A percentile compares a stretch with the other conserved stretches of the same genome.
Evolutionary conservation across 208 protist genomes (phyloP).

Genomic region (Strigomonas galati): DNA sequence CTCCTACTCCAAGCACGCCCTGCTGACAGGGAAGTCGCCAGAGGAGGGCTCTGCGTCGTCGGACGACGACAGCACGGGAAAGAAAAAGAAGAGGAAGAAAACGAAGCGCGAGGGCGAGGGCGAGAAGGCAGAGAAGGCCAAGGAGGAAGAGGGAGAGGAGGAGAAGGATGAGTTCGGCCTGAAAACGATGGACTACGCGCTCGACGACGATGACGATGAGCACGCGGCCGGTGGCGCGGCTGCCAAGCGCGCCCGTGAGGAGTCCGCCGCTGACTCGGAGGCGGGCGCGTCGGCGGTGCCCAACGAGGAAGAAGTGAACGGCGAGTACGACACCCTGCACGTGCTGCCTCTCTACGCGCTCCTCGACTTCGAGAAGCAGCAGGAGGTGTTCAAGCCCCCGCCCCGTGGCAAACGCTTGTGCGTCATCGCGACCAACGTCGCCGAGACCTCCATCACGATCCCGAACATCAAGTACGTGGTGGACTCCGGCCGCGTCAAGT

Average conservation of each 20-base stretch:
- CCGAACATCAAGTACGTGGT: constrained; percentile 98
- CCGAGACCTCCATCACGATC: constrained; percentile 99
- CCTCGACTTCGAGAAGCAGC: constrained; percentile 92
- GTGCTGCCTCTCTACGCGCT: constrained; percentile 99
- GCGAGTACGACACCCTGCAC: constrained; percentile 87
- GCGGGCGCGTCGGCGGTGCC: constrained; percentile 11
- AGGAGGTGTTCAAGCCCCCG: constrained; percentile 90
- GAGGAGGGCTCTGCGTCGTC: constrained; percentile 28
- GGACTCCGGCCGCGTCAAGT: constrained; percentile 96
- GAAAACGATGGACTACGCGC: constrained; percentile 29
- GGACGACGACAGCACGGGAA: constrained; percentile 20
- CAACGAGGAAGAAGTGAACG: constrained; percentile 81
- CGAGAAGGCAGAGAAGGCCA: no score
- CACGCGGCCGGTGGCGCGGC: constrained; percentile 6
- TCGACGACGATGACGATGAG: constrained; percentile 38
- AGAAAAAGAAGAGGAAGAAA: constrained; percentile 9
- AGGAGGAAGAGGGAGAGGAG: constrained; percentile 10
- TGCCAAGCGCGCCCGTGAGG: constrained; percentile 24
- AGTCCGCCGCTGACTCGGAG: constrained; percentile 14
- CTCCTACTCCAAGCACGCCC: constrained; percentile 65
- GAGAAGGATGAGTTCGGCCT: constrained; percentile 42
- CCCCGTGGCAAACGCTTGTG: constrained; percentile 91
- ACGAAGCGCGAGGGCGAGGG: constrained; percentile 17
- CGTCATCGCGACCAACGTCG: constrained; percentile 99
- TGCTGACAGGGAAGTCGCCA: constrained; percentile 36